phyloP scores from a whole-genome alignment of 495 filamentous ascomycete species.

The Neurospora africana region DNA sequence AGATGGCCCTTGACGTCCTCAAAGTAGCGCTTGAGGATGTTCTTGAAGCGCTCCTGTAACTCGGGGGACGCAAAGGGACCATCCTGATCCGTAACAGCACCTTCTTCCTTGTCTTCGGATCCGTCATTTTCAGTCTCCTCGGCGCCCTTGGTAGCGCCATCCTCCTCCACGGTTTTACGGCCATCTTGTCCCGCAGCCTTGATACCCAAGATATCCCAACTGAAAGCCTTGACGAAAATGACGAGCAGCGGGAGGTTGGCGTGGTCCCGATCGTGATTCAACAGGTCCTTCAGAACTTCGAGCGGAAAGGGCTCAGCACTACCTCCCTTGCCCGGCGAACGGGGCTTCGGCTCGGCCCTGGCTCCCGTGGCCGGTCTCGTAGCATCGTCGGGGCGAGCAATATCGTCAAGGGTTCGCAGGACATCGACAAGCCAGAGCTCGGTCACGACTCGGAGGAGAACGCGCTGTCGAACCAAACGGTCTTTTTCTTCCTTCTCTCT shows the following conservation, averaged over 20 bases:
- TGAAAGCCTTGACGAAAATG: slow-evolving; percentile 89
- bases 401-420: slow-evolving; percentile 80
- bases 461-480: slow-evolving; percentile 71
- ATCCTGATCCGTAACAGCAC: slow-evolving; percentile 42
- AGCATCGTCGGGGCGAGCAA: slow-evolving; percentile 72
- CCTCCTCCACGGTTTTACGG: slow-evolving; percentile 73
- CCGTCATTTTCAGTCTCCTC: slow-evolving; percentile 39
- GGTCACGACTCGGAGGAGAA: slow-evolving; percentile 79
- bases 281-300: slow-evolving; percentile 90
- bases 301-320: slow-evolving; percentile 80
- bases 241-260: slow-evolving; percentile 83
- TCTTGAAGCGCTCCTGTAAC: slow-evolving; percentile 75
- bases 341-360: slow-evolving; percentile 43
- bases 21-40: slow-evolving; percentile 80
- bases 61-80: slow-evolving; percentile 64
- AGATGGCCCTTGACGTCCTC: slow-evolving; percentile 89
- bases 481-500: slow-evolving; percentile 96
- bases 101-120: slow-evolving; percentile 37
- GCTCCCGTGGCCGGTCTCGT: slow-evolving; percentile 46
- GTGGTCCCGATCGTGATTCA: slow-evolving; percentile 89
- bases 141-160: slow-evolving; percentile 55
- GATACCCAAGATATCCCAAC: slow-evolving; percentile 87
- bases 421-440: slow-evolving; percentile 94
- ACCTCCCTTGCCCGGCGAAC: slow-evolving; percentile 41
- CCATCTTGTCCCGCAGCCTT: slow-evolving; percentile 58